Evolutionary conservation across 78 protist genomes (phyloP), one percentile per base, ranked within the genome.

Genomic region (Planoprotostelium fungivorum): DNA sequence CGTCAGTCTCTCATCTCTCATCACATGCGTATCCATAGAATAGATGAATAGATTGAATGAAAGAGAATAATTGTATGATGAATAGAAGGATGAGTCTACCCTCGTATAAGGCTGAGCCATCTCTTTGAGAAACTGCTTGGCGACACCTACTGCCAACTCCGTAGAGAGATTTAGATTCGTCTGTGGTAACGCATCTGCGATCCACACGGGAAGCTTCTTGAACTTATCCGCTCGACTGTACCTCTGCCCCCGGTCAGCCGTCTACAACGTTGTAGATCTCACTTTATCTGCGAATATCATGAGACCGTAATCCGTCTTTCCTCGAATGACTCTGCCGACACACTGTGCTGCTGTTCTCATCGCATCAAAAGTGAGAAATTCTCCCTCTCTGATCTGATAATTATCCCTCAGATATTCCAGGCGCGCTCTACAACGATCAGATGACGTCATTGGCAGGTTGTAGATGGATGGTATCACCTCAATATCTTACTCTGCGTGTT

Each of bases 271-370:
- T 16, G 37, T 85, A 90, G 36, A 90, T 29, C 94, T 34, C 29
- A 94, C 89, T 83, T 87, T 90, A 89, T 98, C 99, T 0, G 99
- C 99, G 16, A 99, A 97, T 1, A 98, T 51, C 99, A 98, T 97
- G 0, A 98, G 37, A 0, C 99, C 99, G 90, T 99, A 99, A 94
- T 99, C 99, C 0, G 95, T 90, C 51, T 99, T 99, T 89, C 98
- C 94, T 35, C 99, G 94, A 31, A 99, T 95, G 31, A 97, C 99
- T 23, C 99, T 94, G 0, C 99, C 99, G 1, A 98, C 97, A 86
- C 99, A 99, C 90, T 98, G 99, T 0, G 98, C 85, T 0, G 73
- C 73, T 34, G 98, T 96, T 34, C 99, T 92, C 99, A 99, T 94
- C 28, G 99, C 99, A 39, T 99, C 99, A 37, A 97, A 99, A 1